Conservation (phyloP, 1,139 yeast genomes). For the Saccharomyces hybrid region DNA sequence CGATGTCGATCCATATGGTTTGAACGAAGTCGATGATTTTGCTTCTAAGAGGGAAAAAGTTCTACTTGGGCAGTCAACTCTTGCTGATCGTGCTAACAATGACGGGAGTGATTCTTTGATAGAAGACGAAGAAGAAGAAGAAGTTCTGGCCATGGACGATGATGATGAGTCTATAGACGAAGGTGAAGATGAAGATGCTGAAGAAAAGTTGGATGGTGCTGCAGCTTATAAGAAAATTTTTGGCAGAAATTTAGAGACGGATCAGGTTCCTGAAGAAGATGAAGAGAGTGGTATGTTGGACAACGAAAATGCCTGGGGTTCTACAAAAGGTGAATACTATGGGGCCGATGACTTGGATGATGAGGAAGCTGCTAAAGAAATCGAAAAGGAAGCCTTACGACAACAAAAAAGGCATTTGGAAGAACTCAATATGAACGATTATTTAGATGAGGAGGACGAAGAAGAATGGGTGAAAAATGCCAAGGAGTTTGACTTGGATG, state of each 20-base stretch:
- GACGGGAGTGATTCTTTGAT: constrained; percentile 14
- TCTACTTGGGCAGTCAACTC: constrained; percentile 51
- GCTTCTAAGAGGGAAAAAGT: constrained; percentile 59
- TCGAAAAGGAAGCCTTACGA: constrained; percentile 83
- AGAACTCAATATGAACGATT: constrained; percentile 76
- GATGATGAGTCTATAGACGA: constrained; percentile 27
- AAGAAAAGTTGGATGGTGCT: constrained; percentile 37
- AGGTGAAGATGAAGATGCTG: constrained; percentile 44
- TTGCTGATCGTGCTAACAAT: constrained; percentile 30
- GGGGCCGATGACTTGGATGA: constrained; percentile 77
- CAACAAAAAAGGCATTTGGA: constrained; percentile 79
- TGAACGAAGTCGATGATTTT: constrained; percentile 68
- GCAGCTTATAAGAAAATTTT: constrained; percentile 36
- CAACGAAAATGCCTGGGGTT: constrained; percentile 75
- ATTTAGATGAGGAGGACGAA: constrained; percentile 71
- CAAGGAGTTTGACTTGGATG: constrained; percentile 34
- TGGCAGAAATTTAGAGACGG: constrained; percentile 33
- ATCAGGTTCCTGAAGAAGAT: constrained; percentile 34
- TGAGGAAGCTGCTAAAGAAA: constrained; percentile 68
- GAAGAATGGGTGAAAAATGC: constrained; percentile 58
- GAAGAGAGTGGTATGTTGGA: constrained; percentile 46
- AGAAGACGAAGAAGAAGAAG: constrained; percentile 45
- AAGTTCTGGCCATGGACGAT: constrained; percentile 38
- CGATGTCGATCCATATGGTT: constrained; percentile 32
- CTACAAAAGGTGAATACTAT: constrained; percentile 60